Base-by-base conservation (phyloP, 306 rosid genomes). In the Cyamopsis tetragonoloba region DNA sequence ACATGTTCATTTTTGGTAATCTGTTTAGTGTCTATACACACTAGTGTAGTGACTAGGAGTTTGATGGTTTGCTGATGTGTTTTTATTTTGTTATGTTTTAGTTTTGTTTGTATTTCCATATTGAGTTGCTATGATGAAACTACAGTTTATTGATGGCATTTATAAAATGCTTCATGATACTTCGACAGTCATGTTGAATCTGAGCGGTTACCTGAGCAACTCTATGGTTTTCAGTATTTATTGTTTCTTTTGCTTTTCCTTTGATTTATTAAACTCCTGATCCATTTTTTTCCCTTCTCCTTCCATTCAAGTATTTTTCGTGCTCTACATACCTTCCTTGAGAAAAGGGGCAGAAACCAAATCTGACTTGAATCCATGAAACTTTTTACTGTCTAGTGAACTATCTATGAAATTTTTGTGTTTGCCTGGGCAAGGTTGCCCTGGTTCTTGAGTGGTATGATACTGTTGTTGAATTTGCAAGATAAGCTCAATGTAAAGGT, bases 201-300 rank as follows among this genome's bases (percentile, higher is more conserved):
- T 73, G 79, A 73, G 79, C 62, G 72, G 83, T 73, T 79, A 79
- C 27, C 76, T 74, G 53, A 72, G 67, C 79, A 78, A 60, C 67
- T 20, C 38, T 27, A 53, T 54, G 7, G 4, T 42, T 26, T 34
- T 2, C 1, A 15, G 28, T 7, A 28, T 44, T 19, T 3, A n/a
- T 23, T 13, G n/a, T 26, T 19, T 4, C 7, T 2, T 2, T 14
- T 38, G 1, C 0, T 28, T 9, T 9, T 24, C 8, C 2, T 14
- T 12, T 24, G 0, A 4, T 10, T 18, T 6, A 7, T 62, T 5
- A 47, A 11, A n/a, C n/a, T n/a, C n/a, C n/a, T n/a, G n/a, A n/a
- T n/a, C n/a, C n/a, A n/a, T n/a, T n/a, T n/a, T n/a, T n/a, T n/a
- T n/a, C n/a, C n/a, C n/a, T n/a, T n/a, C n/a, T n/a, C n/a, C 18